phyloP scores from a whole-genome alignment of 2,329 filamentous ascomycete species.

The Neonectria faginata region DNA sequence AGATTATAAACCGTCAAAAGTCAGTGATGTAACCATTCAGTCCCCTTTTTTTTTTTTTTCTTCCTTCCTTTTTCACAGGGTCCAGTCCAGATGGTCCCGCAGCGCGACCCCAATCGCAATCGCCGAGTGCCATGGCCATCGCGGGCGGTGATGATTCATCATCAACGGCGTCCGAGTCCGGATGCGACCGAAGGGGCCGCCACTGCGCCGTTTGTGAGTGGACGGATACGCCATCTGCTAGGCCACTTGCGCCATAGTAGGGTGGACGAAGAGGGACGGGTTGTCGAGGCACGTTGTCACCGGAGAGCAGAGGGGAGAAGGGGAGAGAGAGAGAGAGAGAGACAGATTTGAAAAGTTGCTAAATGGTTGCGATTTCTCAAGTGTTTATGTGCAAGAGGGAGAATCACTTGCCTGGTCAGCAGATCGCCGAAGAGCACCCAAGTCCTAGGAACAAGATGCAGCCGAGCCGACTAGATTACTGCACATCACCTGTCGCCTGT shows the following conservation, averaged over 20 bases:
- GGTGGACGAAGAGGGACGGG: neutral
- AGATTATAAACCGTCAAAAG: neutral
- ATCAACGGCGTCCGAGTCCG: constrained; percentile 18
- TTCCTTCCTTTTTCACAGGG: neutral
- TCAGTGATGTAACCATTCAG: neutral
- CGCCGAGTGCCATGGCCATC: neutral
- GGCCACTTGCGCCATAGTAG: constrained; percentile 25
- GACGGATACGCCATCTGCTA: constrained; percentile 20
- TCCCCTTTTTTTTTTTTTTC: neutral
- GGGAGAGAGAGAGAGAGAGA: too few species aligned
- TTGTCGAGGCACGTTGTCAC: neutral
- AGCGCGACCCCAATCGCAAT: neutral
- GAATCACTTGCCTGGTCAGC: neutral
- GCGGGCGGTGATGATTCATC: constrained; percentile 22
- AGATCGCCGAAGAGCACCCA: too few species aligned
- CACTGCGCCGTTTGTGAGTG: neutral
- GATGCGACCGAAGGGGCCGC: constrained; percentile 4
- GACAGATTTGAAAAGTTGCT: too few species aligned
- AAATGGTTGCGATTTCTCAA: neutral
- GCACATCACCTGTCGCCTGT: too few species aligned
- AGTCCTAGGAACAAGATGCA: neutral
- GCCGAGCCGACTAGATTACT: constrained; percentile 3
- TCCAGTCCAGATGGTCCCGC: neutral
- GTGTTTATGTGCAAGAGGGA: constrained; percentile 1
- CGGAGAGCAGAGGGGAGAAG: neutral